phyloP scores from a whole-genome alignment of 306 rosid species.

The Hylodesmum podocarpum region DNA sequence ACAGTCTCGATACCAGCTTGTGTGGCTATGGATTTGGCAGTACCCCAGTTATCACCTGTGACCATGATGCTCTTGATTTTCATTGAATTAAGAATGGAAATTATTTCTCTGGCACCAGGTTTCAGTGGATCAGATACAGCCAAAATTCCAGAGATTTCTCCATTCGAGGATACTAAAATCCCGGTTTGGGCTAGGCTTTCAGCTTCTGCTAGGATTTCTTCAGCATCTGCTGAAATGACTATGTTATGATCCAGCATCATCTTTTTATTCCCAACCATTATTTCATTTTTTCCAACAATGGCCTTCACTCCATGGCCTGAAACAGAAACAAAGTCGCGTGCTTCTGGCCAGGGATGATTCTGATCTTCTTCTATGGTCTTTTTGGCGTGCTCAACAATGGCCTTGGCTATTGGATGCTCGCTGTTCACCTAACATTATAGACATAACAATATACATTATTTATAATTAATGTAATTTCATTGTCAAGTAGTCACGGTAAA shows the following conservation, averaged over 20 bases:
- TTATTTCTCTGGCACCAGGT: conserved; percentile 61
- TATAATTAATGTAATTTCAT: neutral
- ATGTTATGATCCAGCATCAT: conserved; percentile 57
- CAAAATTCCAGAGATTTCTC: conserved; percentile 57
- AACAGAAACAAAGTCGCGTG: conserved; percentile 58
- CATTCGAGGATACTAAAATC: conserved; percentile 58
- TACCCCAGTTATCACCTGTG: conserved; percentile 93
- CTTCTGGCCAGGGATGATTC: conserved; percentile 63
- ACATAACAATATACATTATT: neutral
- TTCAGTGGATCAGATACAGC: conserved; percentile 83
- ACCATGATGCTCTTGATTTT: conserved; percentile 70
- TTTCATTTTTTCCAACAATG: conserved; percentile 47
- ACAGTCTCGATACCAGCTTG: conserved; percentile 75
- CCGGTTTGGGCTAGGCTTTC: conserved; percentile 78
- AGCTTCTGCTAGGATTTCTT: conserved; percentile 57
- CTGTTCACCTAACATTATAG: conserved; percentile 67
- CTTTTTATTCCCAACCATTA: conserved; percentile 75
- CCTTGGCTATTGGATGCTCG: conserved; percentile 85
- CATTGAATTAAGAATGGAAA: conserved; percentile 81
- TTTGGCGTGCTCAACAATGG: conserved; percentile 74
- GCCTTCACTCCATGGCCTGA: conserved; percentile 86
- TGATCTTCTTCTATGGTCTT: conserved; percentile 48
- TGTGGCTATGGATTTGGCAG: conserved; percentile 78
- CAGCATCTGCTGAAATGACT: conserved; percentile 51
- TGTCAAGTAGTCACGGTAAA: neutral